Percentiles rank a stretch among this genome's conserved stretches.
Conservation (phyloP, 148 eudicot genomes). For the Vaccinium myrtillus region DNA sequence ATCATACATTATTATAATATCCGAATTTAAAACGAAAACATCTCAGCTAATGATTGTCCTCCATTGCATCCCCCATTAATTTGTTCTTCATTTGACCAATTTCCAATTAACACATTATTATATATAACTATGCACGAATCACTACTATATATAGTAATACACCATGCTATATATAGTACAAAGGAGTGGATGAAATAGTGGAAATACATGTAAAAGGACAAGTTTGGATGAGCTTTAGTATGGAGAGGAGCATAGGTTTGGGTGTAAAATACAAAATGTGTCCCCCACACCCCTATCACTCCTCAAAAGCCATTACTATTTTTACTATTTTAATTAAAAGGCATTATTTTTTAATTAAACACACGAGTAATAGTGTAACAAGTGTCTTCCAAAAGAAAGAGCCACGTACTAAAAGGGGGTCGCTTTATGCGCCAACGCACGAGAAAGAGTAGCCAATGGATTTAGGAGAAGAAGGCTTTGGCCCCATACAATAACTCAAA, state of each 20-base stretch:
- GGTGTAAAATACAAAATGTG: background rate
- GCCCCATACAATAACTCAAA: background rate
- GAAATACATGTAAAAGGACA: background rate
- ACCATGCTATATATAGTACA: background rate
- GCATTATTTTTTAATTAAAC: background rate
- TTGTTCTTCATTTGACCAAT: background rate
- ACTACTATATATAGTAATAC: background rate
- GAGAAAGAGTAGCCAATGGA: background rate
- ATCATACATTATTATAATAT: background rate
- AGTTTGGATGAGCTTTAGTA: background rate
- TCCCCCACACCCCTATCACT: background rate
- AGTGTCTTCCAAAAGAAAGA: background rate
- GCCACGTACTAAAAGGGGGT: background rate
- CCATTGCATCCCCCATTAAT: background rate
- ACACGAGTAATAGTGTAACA: background rate
- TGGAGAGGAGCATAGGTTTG: background rate
- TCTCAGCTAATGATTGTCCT: conserved; percentile 9
- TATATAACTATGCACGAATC: background rate
- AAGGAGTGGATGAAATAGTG: background rate
- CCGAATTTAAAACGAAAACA: background rate
- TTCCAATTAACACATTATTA: background rate
- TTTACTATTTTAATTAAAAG: too few species aligned
- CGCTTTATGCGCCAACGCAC: conserved; percentile 2
- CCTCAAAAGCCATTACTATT: background rate
- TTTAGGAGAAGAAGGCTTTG: background rate